Conservation (phyloP, 2,329 filamentous ascomycete species). For the Allantophomopsis cytisporea region DNA sequence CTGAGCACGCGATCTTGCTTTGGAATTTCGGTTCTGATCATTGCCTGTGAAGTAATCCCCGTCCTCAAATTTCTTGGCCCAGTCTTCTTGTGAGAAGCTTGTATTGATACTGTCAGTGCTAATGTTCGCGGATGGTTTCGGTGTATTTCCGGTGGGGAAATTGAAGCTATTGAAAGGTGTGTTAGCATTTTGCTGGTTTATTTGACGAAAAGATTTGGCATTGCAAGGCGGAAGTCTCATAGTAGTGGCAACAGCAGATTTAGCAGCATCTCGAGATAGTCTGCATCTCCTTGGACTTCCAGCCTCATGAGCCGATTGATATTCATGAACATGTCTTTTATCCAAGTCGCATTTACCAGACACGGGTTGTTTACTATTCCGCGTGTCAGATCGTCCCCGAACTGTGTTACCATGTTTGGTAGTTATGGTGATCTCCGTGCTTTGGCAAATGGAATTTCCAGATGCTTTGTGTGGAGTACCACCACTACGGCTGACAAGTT, state of each 20-base stretch:
- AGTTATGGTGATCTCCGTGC: background rate
- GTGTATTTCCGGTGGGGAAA: background rate
- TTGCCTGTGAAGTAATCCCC: conserved; percentile 15
- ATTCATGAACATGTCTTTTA: background rate
- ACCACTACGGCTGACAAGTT: conserved; percentile 2
- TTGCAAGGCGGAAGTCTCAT: background rate
- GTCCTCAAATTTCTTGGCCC: conserved; percentile 19
- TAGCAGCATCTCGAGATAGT: background rate
- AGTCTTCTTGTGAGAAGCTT: conserved; percentile 38
- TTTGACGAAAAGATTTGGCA: background rate
- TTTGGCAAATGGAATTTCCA: background rate
- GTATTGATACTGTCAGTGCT: conserved; percentile 50
- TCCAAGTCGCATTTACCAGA: background rate
- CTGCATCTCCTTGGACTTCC: background rate
- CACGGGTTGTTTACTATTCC: background rate
- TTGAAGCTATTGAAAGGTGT: conserved; percentile 1
- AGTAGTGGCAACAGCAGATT: background rate
- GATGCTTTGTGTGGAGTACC: background rate
- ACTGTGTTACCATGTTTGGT: background rate
- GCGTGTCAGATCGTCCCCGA: background rate
- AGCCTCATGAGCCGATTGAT: background rate
- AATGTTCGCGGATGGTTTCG: conserved; percentile 19
- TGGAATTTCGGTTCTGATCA: conserved; percentile 7
- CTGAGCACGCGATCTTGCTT: conserved; percentile 8
- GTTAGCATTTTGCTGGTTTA: conserved; percentile 1